Percentiles rank a stretch among this genome's conserved stretches.
Evolutionary conservation across 768 basidiomycete genomes (phyloP).

Genomic region (Suillus occidentalis): DNA sequence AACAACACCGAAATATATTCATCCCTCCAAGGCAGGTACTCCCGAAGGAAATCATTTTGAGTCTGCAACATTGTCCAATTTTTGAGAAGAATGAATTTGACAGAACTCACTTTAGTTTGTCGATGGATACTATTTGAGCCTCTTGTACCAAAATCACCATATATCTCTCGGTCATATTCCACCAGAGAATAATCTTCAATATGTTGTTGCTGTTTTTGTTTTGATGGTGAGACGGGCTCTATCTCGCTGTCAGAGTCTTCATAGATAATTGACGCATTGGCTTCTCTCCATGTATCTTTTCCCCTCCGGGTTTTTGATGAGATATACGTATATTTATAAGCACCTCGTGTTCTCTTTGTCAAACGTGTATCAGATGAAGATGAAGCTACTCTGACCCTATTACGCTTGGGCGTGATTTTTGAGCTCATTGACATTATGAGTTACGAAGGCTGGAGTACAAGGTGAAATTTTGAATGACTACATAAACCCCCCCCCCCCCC

Average conservation of each 20-base stretch:
- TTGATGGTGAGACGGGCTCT: background rate
- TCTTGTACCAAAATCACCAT: background rate
- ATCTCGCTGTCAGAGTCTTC: background rate
- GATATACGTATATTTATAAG: background rate
- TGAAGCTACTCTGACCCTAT: background rate
- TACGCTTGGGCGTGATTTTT: background rate
- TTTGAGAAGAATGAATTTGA: background rate
- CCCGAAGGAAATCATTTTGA: conserved; percentile 5
- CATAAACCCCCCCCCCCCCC: background rate
- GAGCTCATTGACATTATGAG: background rate
- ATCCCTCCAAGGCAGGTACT: background rate
- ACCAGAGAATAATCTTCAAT: too few relatives aligned
- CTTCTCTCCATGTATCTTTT: background rate
- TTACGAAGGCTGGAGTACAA: background rate
- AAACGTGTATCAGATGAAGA: background rate
- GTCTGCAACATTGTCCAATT: background rate
- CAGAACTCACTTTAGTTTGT: background rate
- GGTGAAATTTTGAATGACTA: background rate
- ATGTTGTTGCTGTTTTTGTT: background rate
- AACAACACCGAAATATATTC: too few relatives aligned
- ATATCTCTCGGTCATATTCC: background rate
- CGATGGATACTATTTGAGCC: background rate
- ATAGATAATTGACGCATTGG: background rate
- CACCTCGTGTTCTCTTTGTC: background rate
- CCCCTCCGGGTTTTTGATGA: too few relatives aligned